A percentile compares a stretch with the other conserved stretches of the same genome.
phyloP scores from a whole-genome alignment of 305 asterid species.

The Salvia sclarea region DNA sequence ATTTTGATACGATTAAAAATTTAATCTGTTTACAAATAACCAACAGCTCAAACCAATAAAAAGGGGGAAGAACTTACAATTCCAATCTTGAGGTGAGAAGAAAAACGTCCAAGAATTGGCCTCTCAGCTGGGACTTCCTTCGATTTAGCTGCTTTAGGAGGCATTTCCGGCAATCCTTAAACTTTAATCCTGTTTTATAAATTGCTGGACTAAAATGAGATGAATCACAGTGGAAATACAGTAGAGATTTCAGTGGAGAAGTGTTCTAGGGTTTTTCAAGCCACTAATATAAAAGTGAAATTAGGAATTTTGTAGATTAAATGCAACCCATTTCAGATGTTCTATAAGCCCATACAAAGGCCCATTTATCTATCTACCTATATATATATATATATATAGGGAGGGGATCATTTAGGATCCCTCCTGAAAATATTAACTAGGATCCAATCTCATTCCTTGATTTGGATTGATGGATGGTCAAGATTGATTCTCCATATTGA shows the following conservation, averaged over 20 bases:
- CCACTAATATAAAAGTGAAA: neutral
- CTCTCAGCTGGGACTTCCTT: conserved; percentile 81
- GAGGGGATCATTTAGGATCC: no score
- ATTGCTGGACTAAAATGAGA: conserved; percentile 8
- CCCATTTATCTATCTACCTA: neutral
- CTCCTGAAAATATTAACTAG: no score
- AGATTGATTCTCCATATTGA: no score
- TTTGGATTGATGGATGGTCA: no score
- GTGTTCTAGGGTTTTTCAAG: conserved; percentile 40
- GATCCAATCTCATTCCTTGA: no score
- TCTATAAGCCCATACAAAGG: neutral
- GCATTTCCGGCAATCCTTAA: conserved; percentile 46
- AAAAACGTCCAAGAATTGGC: conserved; percentile 88
- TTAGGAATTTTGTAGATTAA: neutral
- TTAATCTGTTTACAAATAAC: neutral
- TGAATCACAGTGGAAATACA: conserved; percentile 6
- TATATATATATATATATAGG: no score
- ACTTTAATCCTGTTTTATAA: neutral
- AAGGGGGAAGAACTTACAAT: conserved; percentile 50
- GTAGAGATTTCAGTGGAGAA: neutral
- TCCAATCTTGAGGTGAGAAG: conserved; percentile 92
- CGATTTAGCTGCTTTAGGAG: conserved; percentile 86
- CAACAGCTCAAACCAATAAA: neutral
- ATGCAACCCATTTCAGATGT: neutral
- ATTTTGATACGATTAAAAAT: neutral